Conservation (phyloP, 352 stramenopile genomes). For the Globisporangium iwayamae region DNA sequence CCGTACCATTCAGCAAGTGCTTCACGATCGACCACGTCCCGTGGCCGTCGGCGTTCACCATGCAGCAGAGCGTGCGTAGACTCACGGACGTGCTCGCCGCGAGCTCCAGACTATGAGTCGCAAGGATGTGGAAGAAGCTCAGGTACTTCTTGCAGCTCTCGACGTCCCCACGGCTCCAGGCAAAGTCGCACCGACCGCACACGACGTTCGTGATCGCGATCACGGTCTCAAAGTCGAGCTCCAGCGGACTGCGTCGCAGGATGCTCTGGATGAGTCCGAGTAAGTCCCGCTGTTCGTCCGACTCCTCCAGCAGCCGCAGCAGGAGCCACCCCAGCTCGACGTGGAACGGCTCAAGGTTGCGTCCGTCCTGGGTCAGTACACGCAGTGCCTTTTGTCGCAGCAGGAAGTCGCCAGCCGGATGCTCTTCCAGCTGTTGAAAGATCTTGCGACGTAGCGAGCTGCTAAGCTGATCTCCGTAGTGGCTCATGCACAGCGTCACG, state of each 20-base stretch:
- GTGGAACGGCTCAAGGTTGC: constrained; percentile 60
- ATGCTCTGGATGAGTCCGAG: constrained; percentile 73
- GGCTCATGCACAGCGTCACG: constrained; percentile 56
- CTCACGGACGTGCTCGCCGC: constrained; percentile 57
- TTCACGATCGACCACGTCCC: constrained; percentile 85
- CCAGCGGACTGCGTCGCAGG: constrained; percentile 48
- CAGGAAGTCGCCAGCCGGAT: constrained; percentile 37
- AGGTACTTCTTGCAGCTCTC: constrained; percentile 72
- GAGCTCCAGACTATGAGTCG: constrained; percentile 52
- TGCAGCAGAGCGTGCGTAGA: constrained; percentile 73
- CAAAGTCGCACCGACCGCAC: constrained; percentile 59
- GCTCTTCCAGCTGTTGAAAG: constrained; percentile 48
- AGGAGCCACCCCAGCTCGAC: constrained; percentile 74
- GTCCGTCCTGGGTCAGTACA: constrained; percentile 59
- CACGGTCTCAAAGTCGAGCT: constrained; percentile 59
- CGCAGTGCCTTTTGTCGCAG: constrained; percentile 64
- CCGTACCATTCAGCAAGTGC: constrained; percentile 55
- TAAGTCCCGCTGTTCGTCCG: constrained; percentile 75
- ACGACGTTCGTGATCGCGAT: constrained; percentile 71
- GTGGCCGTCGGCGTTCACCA: constrained; percentile 82
- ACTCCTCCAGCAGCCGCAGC: constrained; percentile 71
- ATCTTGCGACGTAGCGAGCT: constrained; percentile 41
- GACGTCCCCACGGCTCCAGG: constrained; percentile 67
- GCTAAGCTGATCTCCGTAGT: constrained; percentile 54
- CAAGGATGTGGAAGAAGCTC: constrained; percentile 74